These are phyloP conservation scores for Aspergillus diversus DNA, from an alignment of 495 filamentous ascomycete species.

Conservation along the genomic window DNA sequence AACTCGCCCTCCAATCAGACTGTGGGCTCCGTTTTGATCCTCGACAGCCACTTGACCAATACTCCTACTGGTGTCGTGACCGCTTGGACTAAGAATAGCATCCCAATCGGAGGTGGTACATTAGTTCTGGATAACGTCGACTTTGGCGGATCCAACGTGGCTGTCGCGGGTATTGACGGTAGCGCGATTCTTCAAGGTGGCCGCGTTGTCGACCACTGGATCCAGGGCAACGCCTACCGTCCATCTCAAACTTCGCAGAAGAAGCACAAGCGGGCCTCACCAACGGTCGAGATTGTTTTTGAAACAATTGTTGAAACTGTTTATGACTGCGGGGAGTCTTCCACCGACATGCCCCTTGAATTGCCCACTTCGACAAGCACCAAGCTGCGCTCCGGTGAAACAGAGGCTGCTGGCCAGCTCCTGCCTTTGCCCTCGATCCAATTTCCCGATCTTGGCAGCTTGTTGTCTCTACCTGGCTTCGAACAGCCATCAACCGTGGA, in stretches of 20 bases:
- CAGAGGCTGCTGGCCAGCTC: conserved; percentile 16
- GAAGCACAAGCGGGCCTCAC: conserved; percentile 22
- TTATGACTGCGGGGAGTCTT: conserved; percentile 13
- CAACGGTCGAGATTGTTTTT: conserved; percentile 29
- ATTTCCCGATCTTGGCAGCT: background rate
- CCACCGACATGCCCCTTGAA: conserved; percentile 1
- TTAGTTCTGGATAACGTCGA: conserved; percentile 87
- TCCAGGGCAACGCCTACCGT: conserved; percentile 74
- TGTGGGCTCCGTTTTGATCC: conserved; percentile 78
- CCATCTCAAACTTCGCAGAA: conserved; percentile 34
- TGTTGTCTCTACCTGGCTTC: background rate
- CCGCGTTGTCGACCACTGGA: conserved; percentile 68
- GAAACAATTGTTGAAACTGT: conserved; percentile 33
- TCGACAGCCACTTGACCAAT: conserved; percentile 78
- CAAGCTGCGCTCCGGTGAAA: background rate
- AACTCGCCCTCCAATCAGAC: conserved; percentile 63
- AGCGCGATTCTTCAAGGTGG: conserved; percentile 71
- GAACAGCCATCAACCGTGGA: background rate
- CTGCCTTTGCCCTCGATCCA: background rate
- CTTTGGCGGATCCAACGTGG: conserved; percentile 60
- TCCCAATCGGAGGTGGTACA: conserved; percentile 70
- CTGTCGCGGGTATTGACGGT: conserved; percentile 56
- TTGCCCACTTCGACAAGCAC: conserved; percentile 6
- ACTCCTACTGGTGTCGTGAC: conserved; percentile 76
- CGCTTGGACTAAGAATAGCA: conserved; percentile 61